Base-by-base conservation (phyloP, 495 filamentous ascomycete species). In the Trichoderma gamsii region DNA sequence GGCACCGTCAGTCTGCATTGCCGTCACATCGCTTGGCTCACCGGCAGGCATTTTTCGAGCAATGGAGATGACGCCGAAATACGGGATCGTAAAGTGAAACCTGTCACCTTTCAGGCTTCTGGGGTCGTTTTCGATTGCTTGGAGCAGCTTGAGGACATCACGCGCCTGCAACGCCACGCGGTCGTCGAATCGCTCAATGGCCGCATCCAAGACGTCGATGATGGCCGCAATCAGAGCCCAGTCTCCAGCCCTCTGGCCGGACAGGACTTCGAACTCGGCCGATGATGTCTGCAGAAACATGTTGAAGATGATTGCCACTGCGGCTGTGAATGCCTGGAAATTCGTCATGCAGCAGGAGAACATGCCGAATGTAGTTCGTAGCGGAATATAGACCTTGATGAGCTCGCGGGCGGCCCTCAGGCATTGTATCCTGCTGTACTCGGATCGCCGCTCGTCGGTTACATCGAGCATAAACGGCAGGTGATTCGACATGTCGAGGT, bases 311-410 rank as follows among this genome's bases (percentile, higher is more conserved):
- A 61, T 23, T 16, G 29, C 29, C 25, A 61, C 56, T 12, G 56
- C 56, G 25, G 56, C 56, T 7, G 56, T 61, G 12, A 61, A 61
- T 15, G 56, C 56, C 7, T 61, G 56, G 13, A 61, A 61, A 18
- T 61, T 61, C 3, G 56, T 61, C 56, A 61, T 61, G 56, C 56
- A 61, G 56, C 56, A 61, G 23, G 56, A 61, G 27, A 61, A 61
- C 56, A 61, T 61, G 25, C 56, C 56, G 27, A 61, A 61, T 4
- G 56, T 61, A 3, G 25, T 61, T 15, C 56, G 56, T 9, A 61
- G 56, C 9, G 56, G 56, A 7, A 61, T 23, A 32, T 61, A 61
- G 23, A 61, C 27, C 11, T 61, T 32, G 56, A 61, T 61, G 25
- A 61, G 56, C 56, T 61, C 16, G 29, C 56, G 23, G 1, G 56